Base-by-base conservation (phyloP, 495 filamentous ascomycete genomes). In the Acidiella bohemica region DNA sequence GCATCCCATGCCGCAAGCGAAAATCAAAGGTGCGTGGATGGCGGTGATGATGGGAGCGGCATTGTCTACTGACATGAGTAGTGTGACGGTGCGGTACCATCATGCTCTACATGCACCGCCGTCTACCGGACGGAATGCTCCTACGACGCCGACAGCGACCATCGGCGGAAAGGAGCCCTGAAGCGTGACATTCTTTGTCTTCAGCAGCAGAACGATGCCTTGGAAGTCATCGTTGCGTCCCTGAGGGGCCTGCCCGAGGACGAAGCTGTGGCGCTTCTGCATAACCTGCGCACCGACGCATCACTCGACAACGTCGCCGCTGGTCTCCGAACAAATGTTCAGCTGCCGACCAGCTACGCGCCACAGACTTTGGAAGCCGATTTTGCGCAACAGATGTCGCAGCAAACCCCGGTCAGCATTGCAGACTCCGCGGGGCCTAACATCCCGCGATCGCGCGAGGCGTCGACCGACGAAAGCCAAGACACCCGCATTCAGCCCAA, bases 1-100 rank as follows among this genome's bases (percentile, higher is more conserved):
- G 71, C 39, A 59, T 70, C 20, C 63, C 69, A 0, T 74, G 71
- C 47, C 56, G 70, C 23, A 70, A 59, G 41, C 59, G 70, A 29
- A 74, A 74, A 41, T 70, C 67, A 23, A 74, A 71, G 61, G 70
- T 69, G 41, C 4, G 59, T 36, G n/a, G 40, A 10, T 23, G 6
- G n/a, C 24, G 13, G 4, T 20, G n/a, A n/a, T n/a, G n/a, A n/a
- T n/a, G n/a, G n/a, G n/a, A n/a, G n/a, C n/a, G n/a, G n/a, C n/a
- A n/a, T n/a, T n/a, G n/a, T n/a, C n/a, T n/a, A n/a, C n/a, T n/a
- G n/a, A n/a, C n/a, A n/a, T n/a, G n/a, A n/a, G 36, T 33, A 71
- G 68, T 71, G 67, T 47, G 67, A 71, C 53, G 67, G 67, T 6
- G 56, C 45, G 6, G 53, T 54, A 2, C 68, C 68, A 10, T 49